Evolutionary conservation across 2,329 filamentous ascomycete species (phyloP), one percentile per base, ranked within the genome.

Genomic region (Trichoderma sp.): DNA sequence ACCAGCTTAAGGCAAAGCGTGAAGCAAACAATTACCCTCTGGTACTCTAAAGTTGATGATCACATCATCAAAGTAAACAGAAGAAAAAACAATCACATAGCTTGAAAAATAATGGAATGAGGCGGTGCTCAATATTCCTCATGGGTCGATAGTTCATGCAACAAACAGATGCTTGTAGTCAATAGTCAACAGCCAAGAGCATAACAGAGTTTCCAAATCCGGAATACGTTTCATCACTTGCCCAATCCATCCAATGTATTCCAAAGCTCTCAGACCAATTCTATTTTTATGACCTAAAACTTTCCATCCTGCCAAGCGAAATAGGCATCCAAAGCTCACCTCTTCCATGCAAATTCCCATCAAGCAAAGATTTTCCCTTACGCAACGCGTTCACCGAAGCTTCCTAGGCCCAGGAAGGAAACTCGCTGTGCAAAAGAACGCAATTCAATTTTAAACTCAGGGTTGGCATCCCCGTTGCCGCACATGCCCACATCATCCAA

Each of bases 371-470:
- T 47, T 51, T 32, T 24, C 39, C 21, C 4, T 47, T 18, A 28
- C 28, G 14, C 43, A 53, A 53, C 62, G 47, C 28, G 15, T 6
- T 14, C 61, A 51, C 15, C 8, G n/a, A 66, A 26, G 30, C 15
- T n/a, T 28, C 15, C 47, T 15, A 36, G 6, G 30, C 51, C 47
- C 64, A 67, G 51, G 51, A 58, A 26, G 56, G 28, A 30, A 67
- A 58, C 14, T 28, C 26, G 11, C 32, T 39, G 7, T 56, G 47
- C 39, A 57, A 43, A 58, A 43, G 21, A 57, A 39, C 51, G 64
- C 64, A 67, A 36, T 36, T 67, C 64, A 67, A 43, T 43, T 67
- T 43, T 43, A 53, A 67, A 18, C 64, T 58, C 51, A 67, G 64
- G 64, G 21, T 39, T 43, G 24, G 30, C 32, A 39, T 53, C 51